Evolutionary conservation across 495 filamentous ascomycete species (phyloP).

Genomic region (Gamarada debralockiae): DNA sequence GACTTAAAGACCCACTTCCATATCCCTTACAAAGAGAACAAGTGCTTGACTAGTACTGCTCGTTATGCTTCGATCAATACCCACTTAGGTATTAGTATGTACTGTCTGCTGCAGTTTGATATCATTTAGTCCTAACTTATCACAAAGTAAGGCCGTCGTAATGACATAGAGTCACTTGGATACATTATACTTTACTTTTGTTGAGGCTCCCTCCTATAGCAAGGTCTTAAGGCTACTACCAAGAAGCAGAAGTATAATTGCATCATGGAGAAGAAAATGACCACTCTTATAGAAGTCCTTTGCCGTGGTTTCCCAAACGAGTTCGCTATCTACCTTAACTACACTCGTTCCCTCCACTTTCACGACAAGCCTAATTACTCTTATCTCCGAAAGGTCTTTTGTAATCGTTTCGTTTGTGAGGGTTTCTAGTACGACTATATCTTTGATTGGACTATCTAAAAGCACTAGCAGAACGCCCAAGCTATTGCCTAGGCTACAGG

Average conservation of each 20-base stretch:
- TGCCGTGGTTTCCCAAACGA: constrained; percentile 98
- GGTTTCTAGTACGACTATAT: constrained; percentile 99
- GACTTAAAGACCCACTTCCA: constrained; percentile 99
- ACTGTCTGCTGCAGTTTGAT: too few species aligned
- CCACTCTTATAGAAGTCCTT: constrained; percentile 95
- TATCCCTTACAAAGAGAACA: constrained; percentile 98
- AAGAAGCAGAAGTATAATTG: constrained; percentile 99
- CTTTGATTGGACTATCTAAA: constrained; percentile 99
- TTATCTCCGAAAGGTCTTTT: constrained; percentile 99
- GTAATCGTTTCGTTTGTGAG: constrained; percentile 94
- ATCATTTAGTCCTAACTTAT: too few species aligned
- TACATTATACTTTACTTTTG: constrained; percentile 99
- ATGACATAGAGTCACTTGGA: constrained; percentile 96
- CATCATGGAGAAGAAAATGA: constrained; percentile 99
- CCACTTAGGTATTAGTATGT: not conserved
- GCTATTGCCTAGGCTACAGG: constrained; percentile 76
- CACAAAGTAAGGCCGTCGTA: constrained; percentile 90
- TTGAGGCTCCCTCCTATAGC: constrained; percentile 95
- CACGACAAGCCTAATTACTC: constrained; percentile 99
- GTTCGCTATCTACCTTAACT: constrained; percentile 98
- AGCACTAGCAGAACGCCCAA: constrained; percentile 99
- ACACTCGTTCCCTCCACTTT: constrained; percentile 94
- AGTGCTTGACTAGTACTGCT: constrained; percentile 92
- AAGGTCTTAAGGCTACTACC: constrained; percentile 96
- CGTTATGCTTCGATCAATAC: not conserved